Evolutionary conservation across 257 asterid genomes (phyloP).

Genomic region (Solanum gandarillasii): DNA sequence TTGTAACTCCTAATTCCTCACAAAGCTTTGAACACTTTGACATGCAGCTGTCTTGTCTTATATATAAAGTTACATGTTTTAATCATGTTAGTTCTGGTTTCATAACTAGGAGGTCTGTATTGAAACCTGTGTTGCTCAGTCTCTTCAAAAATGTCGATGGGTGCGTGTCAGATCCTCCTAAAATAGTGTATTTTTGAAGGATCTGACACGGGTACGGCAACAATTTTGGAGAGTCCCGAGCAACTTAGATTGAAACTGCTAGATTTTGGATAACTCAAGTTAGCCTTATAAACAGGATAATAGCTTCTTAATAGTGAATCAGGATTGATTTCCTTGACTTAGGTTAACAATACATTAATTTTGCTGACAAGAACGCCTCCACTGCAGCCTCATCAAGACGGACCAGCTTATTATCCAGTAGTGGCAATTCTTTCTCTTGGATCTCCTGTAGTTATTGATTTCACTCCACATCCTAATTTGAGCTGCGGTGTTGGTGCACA

Average conservation of each 20-base stretch:
- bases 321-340: neutral
- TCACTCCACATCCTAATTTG: constrained; percentile 59
- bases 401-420: constrained; percentile 83
- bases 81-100: neutral
- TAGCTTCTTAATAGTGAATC: neutral
- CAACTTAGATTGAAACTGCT: neutral
- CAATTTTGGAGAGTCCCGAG: neutral
- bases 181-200: neutral
- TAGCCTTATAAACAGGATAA: neutral
- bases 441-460: constrained; percentile 81
- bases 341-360: neutral
- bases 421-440: constrained; percentile 94
- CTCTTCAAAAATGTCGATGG: neutral
- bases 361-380: neutral
- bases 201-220: accelerated
- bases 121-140: neutral
- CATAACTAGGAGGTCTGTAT: neutral
- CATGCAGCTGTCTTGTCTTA: neutral
- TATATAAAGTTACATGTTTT: neutral
- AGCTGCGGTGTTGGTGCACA: constrained; percentile 9
- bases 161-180: accelerated
- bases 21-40: neutral
- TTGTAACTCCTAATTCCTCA: neutral
- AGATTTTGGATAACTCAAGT: neutral
- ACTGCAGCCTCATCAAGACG: constrained; percentile 87